Percentiles rank a stretch among this genome's conserved stretches.
These are phyloP conservation scores for Eucalyptus regnans DNA, from an alignment of 345 rosid species.

Conservation along the genomic window DNA sequence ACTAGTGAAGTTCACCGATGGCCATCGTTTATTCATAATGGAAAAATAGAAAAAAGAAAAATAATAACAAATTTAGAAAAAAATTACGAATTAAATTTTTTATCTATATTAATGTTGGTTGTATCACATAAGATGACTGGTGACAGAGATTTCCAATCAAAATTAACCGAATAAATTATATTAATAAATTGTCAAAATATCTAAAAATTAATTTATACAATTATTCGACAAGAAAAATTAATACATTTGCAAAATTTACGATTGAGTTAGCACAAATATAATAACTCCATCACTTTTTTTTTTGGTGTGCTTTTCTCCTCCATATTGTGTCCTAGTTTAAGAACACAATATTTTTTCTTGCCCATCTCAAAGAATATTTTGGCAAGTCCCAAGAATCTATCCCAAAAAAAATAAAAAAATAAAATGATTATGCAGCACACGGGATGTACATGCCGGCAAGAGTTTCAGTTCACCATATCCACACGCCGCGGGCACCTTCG, in stretches of 20 bases:
- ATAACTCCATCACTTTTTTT: no score
- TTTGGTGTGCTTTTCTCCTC: background rate
- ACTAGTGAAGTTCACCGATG: rapidly evolving
- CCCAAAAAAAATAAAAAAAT: rapidly evolving
- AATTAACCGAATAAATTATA: no score
- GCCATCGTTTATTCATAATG: no score
- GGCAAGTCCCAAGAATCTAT: no score
- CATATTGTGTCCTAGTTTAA: background rate
- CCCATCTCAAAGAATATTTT: background rate
- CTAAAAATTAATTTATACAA: no score
- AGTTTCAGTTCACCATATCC: background rate
- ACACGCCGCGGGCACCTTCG: background rate
- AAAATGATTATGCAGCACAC: background rate
- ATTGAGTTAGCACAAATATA: no score
- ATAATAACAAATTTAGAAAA: no score
- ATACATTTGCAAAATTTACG: no score
- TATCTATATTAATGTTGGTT: rapidly evolving
- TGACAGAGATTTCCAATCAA: rapidly evolving
- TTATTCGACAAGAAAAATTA: no score
- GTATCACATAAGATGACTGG: rapidly evolving
- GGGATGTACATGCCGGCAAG: background rate
- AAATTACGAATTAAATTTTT: rapidly evolving
- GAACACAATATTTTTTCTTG: background rate
- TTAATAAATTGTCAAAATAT: no score
- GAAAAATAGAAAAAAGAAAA: no score